phyloP scores from a whole-genome alignment of 139 green algal species.

The Limnomonas spitsbergensis region DNA sequence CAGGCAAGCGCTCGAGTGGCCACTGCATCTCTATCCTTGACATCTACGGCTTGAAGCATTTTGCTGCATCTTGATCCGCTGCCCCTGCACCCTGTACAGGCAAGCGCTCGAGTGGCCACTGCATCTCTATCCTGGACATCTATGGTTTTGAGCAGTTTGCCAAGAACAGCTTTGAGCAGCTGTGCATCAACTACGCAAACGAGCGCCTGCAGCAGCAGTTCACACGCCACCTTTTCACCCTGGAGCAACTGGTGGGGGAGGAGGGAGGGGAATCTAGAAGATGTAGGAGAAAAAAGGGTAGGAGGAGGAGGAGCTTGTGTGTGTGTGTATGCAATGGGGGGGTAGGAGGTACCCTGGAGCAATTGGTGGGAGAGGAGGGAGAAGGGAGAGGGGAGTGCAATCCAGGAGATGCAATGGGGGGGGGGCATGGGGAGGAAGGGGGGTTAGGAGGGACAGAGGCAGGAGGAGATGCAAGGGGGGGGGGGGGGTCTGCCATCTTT shows the following conservation, averaged over 20 bases:
- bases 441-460: too few species aligned
- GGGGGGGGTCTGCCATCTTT: too few species aligned
- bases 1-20: slow-evolving; percentile 33
- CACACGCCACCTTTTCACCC: slow-evolving; percentile 87
- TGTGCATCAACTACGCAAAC: slow-evolving; percentile 99
- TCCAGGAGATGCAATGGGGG: too few species aligned
- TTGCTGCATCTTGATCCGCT: too few species aligned
- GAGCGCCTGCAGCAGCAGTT: slow-evolving; percentile 98
- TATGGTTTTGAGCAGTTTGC: slow-evolving; percentile 92
- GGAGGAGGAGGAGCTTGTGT: neutral
- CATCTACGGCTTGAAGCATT: slow-evolving; percentile 94
- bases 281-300: too few species aligned
- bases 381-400: too few species aligned
- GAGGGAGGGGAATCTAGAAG: too few species aligned
- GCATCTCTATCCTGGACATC: slow-evolving; percentile 89
- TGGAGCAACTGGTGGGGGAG: slow-evolving; percentile 69
- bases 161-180: slow-evolving; percentile 90
- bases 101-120: slow-evolving; percentile 33
- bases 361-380: too few species aligned
- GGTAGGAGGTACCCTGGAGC: too few species aligned
- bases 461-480: too few species aligned
- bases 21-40: slow-evolving; percentile 82
- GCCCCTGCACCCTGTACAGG: slow-evolving; percentile 16
- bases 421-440: too few species aligned
- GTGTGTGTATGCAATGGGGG: neutral